Conservation (phyloP, 2,329 filamentous ascomycete species). For the Emericellopsis atlantica region DNA sequence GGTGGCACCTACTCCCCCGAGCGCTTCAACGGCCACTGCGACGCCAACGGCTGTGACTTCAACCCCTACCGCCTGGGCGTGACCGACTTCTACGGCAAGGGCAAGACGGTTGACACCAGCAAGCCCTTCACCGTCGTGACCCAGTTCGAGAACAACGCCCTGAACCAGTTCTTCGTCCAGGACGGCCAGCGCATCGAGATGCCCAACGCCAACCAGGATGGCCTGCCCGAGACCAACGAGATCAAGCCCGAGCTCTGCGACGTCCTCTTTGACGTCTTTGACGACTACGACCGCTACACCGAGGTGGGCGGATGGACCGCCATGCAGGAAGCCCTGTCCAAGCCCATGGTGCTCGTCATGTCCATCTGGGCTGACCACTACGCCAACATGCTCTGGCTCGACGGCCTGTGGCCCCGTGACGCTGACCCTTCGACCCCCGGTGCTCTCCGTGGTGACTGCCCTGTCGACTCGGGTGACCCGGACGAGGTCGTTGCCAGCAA, state of each 20-base stretch:
- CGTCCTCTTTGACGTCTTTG: conserved; percentile 42
- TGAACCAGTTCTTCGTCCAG: conserved; percentile 50
- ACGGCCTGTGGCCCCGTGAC: conserved; percentile 40
- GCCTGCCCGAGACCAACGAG: conserved; percentile 47
- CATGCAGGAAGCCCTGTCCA: conserved; percentile 39
- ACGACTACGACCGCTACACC: conserved; percentile 33
- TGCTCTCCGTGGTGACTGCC: conserved; percentile 10
- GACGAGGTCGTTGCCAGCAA: conserved; percentile 9
- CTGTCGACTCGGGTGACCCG: conserved; percentile 11
- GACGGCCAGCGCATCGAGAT: conserved; percentile 38
- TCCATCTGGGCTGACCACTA: conserved; percentile 42
- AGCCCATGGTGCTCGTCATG: conserved; percentile 54
- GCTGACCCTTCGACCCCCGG: conserved; percentile 10
- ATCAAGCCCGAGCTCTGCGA: conserved; percentile 46
- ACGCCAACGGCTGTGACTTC: conserved; percentile 54
- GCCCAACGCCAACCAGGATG: conserved; percentile 32
- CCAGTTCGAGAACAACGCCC: conserved; percentile 36
- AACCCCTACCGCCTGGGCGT: conserved; percentile 53
- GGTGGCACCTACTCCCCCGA: conserved; percentile 33
- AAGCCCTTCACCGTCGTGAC: conserved; percentile 49
- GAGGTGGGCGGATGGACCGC: conserved; percentile 39
- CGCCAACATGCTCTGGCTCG: conserved; percentile 58
- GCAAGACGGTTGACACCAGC: conserved; percentile 44
- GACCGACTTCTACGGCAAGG: conserved; percentile 45
- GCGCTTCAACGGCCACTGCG: conserved; percentile 46